These are phyloP conservation scores for Schizothecium vesticola DNA, from an alignment of 495 filamentous ascomycete species.

Conservation along the genomic window DNA sequence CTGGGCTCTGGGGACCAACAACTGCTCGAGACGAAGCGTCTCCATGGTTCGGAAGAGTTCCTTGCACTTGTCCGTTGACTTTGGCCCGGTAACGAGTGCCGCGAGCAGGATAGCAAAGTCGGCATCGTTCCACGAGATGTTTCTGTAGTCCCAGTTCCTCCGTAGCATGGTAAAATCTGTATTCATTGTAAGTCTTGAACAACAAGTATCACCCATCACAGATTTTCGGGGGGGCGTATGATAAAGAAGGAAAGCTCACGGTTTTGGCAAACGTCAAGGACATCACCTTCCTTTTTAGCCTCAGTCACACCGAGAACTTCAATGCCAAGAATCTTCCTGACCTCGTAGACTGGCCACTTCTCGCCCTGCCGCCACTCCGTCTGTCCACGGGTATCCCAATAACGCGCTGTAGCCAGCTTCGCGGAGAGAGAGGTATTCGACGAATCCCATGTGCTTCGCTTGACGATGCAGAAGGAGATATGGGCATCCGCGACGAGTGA, in stretches of 20 bases:
- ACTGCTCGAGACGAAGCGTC: not conserved
- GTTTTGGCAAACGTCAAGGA: not conserved
- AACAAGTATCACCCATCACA: not conserved
- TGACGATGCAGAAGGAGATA: not conserved
- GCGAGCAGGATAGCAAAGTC: not conserved
- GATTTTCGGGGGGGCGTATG: not conserved
- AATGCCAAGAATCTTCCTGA: not conserved
- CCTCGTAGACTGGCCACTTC: not conserved
- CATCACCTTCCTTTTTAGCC: not conserved
- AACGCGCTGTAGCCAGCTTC: not conserved
- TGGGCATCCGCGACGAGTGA: not conserved
- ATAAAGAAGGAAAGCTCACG: not conserved
- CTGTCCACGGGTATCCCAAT: slow-evolving; percentile 2
- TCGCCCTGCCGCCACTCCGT: not conserved
- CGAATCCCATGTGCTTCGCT: not conserved
- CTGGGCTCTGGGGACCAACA: not conserved
- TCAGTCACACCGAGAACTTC: not conserved
- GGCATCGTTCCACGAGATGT: slow-evolving; percentile 2
- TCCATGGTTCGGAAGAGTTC: not conserved
- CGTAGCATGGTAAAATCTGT: not conserved
- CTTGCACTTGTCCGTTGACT: not conserved
- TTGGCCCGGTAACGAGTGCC: not conserved
- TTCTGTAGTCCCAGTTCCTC: not conserved
- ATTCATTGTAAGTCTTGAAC: not conserved
- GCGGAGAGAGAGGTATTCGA: not conserved